Conservation (phyloP, 2,329 filamentous ascomycete genomes). For the Aphanocladium album region DNA sequence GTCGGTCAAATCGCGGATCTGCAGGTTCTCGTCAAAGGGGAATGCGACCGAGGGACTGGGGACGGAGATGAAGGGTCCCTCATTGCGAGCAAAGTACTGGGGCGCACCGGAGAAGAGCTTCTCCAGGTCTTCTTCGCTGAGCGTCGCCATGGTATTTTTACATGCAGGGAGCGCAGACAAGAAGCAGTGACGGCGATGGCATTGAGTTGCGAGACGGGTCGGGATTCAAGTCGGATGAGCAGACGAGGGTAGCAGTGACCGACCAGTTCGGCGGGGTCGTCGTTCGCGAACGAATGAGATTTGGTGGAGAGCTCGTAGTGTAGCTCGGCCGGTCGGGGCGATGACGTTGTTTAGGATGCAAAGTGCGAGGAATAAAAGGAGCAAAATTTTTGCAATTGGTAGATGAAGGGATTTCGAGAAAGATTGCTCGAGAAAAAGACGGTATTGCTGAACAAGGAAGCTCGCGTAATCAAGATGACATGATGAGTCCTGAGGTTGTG, state of each 20-base stretch:
- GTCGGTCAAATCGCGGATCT: constrained; percentile 60
- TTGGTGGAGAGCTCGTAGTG: background rate
- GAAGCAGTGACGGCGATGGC: background rate
- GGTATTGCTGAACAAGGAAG: background rate
- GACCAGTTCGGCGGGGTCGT: background rate
- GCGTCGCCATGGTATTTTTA: constrained; percentile 45
- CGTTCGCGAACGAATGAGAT: background rate
- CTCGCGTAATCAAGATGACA: background rate
- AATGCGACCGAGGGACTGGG: constrained; percentile 61
- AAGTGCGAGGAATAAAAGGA: background rate
- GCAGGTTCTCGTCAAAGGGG: constrained; percentile 59
- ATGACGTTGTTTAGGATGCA: background rate
- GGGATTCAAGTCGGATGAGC: background rate
- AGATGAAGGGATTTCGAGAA: background rate
- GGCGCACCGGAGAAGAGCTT: constrained; percentile 72
- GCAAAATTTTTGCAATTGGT: background rate
- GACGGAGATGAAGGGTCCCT: constrained; percentile 54
- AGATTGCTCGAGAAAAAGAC: background rate
- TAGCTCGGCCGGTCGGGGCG: background rate
- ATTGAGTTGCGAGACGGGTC: background rate
- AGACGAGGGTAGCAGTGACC: background rate
- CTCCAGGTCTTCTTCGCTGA: constrained; percentile 57
- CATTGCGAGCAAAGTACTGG: constrained; percentile 60
- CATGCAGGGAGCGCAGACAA: background rate
- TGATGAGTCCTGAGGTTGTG: background rate